Evolutionary conservation across 73 alveolate species (phyloP).

Genomic region (Uronychia binucleata): DNA sequence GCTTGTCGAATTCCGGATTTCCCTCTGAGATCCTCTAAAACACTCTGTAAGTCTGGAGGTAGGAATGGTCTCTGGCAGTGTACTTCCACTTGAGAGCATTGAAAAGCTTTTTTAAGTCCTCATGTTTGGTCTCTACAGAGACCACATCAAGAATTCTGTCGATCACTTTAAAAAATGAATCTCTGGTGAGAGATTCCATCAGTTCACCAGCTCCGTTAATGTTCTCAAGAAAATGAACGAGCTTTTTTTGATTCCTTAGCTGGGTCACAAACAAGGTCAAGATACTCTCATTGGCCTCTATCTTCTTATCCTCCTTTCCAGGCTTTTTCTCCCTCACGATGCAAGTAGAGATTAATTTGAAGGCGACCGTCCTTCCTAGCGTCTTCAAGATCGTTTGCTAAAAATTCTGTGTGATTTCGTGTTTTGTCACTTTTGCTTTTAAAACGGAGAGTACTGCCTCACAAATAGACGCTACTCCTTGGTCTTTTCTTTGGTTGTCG

Average conservation of each 20-base stretch:
- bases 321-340: neutral
- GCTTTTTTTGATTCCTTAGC: neutral
- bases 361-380: neutral
- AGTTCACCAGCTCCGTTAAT: neutral
- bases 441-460: neutral
- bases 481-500: neutral
- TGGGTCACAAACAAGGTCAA: neutral
- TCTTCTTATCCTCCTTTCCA: neutral
- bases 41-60: constrained; percentile 16
- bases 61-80: constrained; percentile 57
- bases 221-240: neutral
- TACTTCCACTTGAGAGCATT: constrained; percentile 68
- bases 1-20: neutral
- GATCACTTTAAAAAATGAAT: neutral
- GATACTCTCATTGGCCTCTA: neutral
- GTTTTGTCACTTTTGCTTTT: neutral
- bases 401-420: neutral
- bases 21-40: constrained; percentile 7
- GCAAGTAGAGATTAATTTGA: neutral
- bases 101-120: constrained; percentile 47
- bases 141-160: neutral
- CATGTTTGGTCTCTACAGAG: constrained; percentile 46
- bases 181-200: neutral
- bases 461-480: neutral
- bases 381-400: neutral